phyloP scores from a whole-genome alignment of 192 early-diverging fungal genomes.

The Coemansia sp. region DNA sequence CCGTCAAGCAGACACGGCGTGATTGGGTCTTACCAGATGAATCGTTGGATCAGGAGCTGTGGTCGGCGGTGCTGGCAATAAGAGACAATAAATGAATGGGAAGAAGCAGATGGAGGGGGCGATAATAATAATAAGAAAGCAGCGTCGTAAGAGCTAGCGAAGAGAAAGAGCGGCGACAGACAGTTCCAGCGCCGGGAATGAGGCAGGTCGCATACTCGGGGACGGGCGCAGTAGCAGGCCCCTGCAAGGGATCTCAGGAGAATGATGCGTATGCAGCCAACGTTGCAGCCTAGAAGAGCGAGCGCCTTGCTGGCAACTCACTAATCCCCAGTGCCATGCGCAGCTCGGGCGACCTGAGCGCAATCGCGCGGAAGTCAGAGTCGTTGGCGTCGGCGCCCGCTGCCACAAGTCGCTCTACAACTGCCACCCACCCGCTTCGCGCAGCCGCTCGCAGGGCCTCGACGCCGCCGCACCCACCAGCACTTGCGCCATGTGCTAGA shows the following conservation, averaged over 20 bases:
- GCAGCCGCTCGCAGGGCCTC: constrained; percentile 42
- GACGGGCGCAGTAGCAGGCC: background rate
- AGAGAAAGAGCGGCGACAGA: too few relatives aligned
- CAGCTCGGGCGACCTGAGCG: constrained; percentile 28
- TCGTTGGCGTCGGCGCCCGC: constrained; percentile 39
- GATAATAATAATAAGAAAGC: too few relatives aligned
- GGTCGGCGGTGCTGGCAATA: too few relatives aligned
- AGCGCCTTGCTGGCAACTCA: background rate
- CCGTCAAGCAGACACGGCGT: too few relatives aligned
- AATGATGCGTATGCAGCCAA: background rate
- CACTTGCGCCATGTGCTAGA: constrained; percentile 25
- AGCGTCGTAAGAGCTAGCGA: too few relatives aligned
- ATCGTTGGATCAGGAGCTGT: too few relatives aligned
- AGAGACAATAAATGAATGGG: too few relatives aligned
- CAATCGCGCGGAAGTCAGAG: constrained; percentile 30
- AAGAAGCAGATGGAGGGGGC: too few relatives aligned
- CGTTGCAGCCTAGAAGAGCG: background rate
- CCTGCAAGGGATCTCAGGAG: constrained; percentile 2
- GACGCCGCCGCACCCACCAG: constrained; percentile 15
- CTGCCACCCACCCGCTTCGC: constrained; percentile 38
- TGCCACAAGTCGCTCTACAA: constrained; percentile 33
- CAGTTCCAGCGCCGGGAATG: too few relatives aligned
- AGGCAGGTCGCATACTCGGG: too few relatives aligned
- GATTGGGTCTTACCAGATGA: too few relatives aligned
- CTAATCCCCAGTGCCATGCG: constrained; percentile 19